These are phyloP conservation scores for Backusella tuberculispora DNA, from an alignment of 192 early-diverging fungal species.

Conservation along the genomic window DNA sequence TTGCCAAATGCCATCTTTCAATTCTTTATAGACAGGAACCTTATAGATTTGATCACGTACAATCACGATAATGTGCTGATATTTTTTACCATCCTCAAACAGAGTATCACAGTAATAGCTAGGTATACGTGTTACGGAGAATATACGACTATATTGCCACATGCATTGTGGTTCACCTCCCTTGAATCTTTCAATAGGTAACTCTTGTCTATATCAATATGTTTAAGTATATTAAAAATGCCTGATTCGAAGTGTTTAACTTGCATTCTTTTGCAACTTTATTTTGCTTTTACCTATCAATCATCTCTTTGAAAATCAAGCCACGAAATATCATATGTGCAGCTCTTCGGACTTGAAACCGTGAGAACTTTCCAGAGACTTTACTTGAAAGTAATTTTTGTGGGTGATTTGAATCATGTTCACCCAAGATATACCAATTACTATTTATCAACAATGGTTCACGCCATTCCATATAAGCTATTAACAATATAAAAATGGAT, in stretches of 20 bases:
- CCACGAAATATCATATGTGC: constrained; percentile 68
- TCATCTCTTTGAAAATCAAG: constrained; percentile 75
- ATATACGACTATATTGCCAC: constrained; percentile 81
- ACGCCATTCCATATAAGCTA: constrained; percentile 82
- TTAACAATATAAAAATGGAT: neutral
- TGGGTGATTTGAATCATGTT: constrained; percentile 64
- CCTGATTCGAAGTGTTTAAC: neutral
- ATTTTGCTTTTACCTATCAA: constrained; percentile 57
- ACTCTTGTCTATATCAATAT: constrained; percentile 34
- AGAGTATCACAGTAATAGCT: constrained; percentile 74
- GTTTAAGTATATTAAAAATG: neutral
- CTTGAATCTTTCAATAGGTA: constrained; percentile 69
- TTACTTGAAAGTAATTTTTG: constrained; percentile 39
- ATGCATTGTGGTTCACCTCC: constrained; percentile 76
- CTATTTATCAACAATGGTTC: constrained; percentile 84
- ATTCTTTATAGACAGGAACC: constrained; percentile 65
- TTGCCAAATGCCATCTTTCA: constrained; percentile 55
- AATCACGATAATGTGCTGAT: constrained; percentile 69
- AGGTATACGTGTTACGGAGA: constrained; percentile 85
- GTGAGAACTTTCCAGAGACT: constrained; percentile 58
- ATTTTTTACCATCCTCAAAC: constrained; percentile 48
- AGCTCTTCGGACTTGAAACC: constrained; percentile 81
- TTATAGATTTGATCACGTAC: constrained; percentile 80
- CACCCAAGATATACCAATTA: constrained; percentile 83
- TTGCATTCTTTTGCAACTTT: neutral